Conservation (phyloP, 2,329 filamentous ascomycete species). For the Cercospora sp. region DNA sequence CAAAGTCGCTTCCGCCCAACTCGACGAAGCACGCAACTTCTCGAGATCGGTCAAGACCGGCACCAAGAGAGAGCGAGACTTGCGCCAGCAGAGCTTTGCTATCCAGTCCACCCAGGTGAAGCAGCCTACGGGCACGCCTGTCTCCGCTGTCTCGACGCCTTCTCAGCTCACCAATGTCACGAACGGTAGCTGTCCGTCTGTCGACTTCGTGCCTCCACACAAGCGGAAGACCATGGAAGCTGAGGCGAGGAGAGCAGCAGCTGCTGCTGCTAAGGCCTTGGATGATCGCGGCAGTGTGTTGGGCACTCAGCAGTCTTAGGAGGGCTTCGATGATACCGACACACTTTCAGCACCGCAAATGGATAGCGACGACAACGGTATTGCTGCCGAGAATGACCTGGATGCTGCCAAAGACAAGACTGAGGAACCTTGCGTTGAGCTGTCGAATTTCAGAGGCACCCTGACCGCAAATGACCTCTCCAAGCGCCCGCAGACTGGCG, state of each 20-base stretch:
- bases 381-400: not conserved
- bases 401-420: not conserved
- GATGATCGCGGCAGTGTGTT: not conserved
- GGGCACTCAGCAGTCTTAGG: not conserved
- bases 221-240: slow-evolving; percentile 10
- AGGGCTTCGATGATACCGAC: not conserved
- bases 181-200: not conserved
- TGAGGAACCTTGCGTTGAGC: not conserved
- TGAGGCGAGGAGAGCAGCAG: slow-evolving; percentile 8
- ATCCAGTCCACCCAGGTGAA: not conserved
- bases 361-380: not conserved
- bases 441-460: not conserved
- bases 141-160: not conserved
- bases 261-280: not conserved
- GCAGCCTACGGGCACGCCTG: not conserved
- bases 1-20: slow-evolving; percentile 12
- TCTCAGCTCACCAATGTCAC: not conserved
- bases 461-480: not conserved
- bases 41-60: slow-evolving; percentile 9
- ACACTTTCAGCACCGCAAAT: not conserved
- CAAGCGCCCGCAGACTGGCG: not conserved
- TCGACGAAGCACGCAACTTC: slow-evolving; percentile 19
- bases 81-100: not conserved
- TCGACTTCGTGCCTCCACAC: slow-evolving; percentile 12
- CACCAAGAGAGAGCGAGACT: not conserved